These are phyloP conservation scores for Aspergillus unguis DNA, from an alignment of 2,329 filamentous ascomycete species.

Conservation along the genomic window DNA sequence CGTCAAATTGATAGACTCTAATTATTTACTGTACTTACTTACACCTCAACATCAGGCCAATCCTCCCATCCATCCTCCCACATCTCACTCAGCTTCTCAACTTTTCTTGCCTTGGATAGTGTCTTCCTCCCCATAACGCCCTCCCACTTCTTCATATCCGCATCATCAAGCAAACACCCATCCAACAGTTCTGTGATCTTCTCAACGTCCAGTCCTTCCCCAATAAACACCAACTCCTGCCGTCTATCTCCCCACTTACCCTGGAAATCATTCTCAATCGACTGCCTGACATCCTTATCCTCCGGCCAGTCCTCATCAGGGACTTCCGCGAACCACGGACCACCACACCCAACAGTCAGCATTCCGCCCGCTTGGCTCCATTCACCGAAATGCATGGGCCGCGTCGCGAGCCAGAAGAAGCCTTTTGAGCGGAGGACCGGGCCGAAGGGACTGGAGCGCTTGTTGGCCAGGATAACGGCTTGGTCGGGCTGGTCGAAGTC, in stretches of 20 bases:
- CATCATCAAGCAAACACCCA: conserved; percentile 58
- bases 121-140: conserved; percentile 48
- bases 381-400: conserved; percentile 42
- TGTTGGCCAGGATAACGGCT: conserved; percentile 37
- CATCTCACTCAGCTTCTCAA: conserved; percentile 47
- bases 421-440: conserved; percentile 44
- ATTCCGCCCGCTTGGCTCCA: conserved; percentile 47
- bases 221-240: conserved; percentile 72
- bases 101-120: conserved; percentile 39
- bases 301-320: conserved; percentile 51
- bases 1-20: too few relatives aligned
- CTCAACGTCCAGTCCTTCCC: conserved; percentile 57
- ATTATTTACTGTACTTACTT: neutral
- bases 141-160: conserved; percentile 57
- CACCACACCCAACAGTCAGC: conserved; percentile 42
- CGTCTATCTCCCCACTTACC: conserved; percentile 64
- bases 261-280: conserved; percentile 51
- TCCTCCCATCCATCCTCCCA: conserved; percentile 61
- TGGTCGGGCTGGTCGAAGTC: conserved; percentile 35
- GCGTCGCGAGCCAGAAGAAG: conserved; percentile 45
- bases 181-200: conserved; percentile 56
- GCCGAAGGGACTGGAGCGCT: conserved; percentile 36
- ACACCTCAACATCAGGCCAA: conserved; percentile 44
- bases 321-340: conserved; percentile 58
- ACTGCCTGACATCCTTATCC: conserved; percentile 46